Conservation (phyloP, 179 eudicot genomes). For the Beta lomatogona region DNA sequence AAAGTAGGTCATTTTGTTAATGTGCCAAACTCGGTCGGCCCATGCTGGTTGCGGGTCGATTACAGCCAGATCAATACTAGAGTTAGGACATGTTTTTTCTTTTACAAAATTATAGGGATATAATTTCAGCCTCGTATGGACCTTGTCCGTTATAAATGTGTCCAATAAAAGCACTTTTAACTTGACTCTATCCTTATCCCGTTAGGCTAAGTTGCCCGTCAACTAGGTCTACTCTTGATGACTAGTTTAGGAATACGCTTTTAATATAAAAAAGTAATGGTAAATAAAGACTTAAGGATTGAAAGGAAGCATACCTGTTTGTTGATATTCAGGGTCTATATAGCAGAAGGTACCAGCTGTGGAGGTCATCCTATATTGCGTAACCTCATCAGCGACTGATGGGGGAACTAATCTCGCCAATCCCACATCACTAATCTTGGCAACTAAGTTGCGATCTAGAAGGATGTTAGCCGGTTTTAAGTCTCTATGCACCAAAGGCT, state of each 20-base stretch:
- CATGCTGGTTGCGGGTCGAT: background rate
- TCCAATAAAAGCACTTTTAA: too few relatives aligned
- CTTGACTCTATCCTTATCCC: too few relatives aligned
- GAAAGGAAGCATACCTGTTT: slow-evolving; percentile 37
- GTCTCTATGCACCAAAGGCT: slow-evolving; percentile 52
- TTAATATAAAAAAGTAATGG: too few relatives aligned
- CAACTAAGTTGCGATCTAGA: slow-evolving; percentile 43
- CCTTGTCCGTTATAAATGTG: too few relatives aligned
- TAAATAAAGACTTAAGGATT: background rate
- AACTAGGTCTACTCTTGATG: too few relatives aligned
- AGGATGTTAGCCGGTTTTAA: slow-evolving; percentile 49
- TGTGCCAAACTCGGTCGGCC: too few relatives aligned
- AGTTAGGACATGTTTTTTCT: too few relatives aligned
- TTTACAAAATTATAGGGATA: too few relatives aligned
- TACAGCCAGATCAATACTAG: background rate
- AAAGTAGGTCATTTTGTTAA: too few relatives aligned
- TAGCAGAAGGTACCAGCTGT: slow-evolving; percentile 54
- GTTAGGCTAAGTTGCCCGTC: too few relatives aligned
- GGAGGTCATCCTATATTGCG: slow-evolving; percentile 46
- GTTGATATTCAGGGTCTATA: slow-evolving; percentile 54
- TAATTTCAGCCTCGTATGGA: too few relatives aligned
- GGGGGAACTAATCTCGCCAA: slow-evolving; percentile 48
- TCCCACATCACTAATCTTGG: slow-evolving; percentile 49
- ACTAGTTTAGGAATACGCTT: too few relatives aligned
- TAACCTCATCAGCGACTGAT: slow-evolving; percentile 34